Evolutionary conservation across 306 rosid genomes (phyloP).

Genomic region (Ceratonia siliqua): DNA sequence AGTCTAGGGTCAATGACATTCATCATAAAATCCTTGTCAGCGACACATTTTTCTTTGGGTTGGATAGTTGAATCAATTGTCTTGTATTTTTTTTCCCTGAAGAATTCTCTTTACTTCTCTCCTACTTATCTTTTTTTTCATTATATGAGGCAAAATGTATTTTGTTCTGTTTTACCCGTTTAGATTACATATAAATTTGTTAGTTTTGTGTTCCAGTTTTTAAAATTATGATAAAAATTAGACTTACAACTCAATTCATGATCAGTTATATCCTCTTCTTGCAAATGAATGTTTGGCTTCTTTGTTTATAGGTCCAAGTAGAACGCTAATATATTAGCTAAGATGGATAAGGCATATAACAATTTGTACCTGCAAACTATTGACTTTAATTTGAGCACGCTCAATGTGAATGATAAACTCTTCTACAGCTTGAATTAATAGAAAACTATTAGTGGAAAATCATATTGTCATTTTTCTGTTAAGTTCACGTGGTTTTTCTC

Average conservation of each 20-base stretch:
- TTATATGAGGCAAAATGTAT: background rate
- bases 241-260: no score
- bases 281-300: background rate
- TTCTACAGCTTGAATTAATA: background rate
- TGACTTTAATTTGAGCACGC: no score
- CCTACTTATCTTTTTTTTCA: background rate
- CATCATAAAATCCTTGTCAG: slow-evolving; percentile 28
- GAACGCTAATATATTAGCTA: background rate
- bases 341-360: background rate
- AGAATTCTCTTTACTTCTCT: background rate
- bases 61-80: slow-evolving; percentile 2
- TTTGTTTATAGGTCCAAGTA: background rate
- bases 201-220: background rate
- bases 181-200: background rate
- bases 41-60: background rate
- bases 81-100: background rate
- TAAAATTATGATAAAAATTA: background rate
- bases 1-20: background rate
- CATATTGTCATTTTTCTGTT: no score
- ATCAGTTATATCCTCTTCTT: no score
- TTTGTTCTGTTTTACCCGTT: background rate
- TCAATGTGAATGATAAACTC: background rate
- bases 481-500: no score
- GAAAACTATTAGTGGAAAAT: background rate
- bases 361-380: background rate